Evolutionary conservation across 2,329 filamentous ascomycete species (phyloP).

Genomic region (Penicillium sp.): DNA sequence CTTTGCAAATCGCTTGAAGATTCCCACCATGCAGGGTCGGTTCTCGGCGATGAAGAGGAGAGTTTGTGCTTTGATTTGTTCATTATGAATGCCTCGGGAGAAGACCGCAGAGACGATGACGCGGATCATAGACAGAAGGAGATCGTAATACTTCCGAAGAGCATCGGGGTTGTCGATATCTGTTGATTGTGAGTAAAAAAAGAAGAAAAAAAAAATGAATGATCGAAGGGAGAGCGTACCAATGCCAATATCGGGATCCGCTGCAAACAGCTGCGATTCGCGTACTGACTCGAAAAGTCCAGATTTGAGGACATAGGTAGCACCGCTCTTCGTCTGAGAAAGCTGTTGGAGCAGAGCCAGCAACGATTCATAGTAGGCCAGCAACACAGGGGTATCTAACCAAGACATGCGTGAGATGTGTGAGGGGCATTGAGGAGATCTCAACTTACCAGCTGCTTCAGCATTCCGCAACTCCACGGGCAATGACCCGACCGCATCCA

Average conservation of each 20-base stretch:
- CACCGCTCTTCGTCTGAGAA: slow-evolving; percentile 78
- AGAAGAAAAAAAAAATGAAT: slow-evolving; percentile 8
- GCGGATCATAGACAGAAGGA: slow-evolving; percentile 75
- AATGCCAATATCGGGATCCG: slow-evolving; percentile 88
- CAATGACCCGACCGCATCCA: slow-evolving; percentile 80
- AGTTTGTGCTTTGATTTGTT: slow-evolving; percentile 67
- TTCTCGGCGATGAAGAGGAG: slow-evolving; percentile 78
- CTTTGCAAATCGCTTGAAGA: slow-evolving; percentile 84
- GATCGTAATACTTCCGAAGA: slow-evolving; percentile 75
- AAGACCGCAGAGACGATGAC: slow-evolving; percentile 80
- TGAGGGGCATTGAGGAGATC: background rate
- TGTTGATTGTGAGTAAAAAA: slow-evolving; percentile 26
- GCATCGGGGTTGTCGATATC: slow-evolving; percentile 67
- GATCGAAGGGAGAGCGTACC: slow-evolving; percentile 43
- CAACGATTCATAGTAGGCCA: slow-evolving; percentile 67
- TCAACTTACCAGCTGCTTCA: slow-evolving; percentile 53
- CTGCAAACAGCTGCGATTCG: slow-evolving; percentile 78
- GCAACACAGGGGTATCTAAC: slow-evolving; percentile 53
- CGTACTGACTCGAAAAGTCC: slow-evolving; percentile 80
- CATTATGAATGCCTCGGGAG: slow-evolving; percentile 76
- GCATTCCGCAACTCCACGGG: slow-evolving; percentile 67
- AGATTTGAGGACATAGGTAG: slow-evolving; percentile 80
- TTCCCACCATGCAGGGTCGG: slow-evolving; percentile 76
- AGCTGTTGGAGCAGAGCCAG: slow-evolving; percentile 80
- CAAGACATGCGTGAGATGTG: slow-evolving; percentile 7